phyloP scores from a whole-genome alignment of 306 rosid genomes.

The Rosa multiflora region DNA sequence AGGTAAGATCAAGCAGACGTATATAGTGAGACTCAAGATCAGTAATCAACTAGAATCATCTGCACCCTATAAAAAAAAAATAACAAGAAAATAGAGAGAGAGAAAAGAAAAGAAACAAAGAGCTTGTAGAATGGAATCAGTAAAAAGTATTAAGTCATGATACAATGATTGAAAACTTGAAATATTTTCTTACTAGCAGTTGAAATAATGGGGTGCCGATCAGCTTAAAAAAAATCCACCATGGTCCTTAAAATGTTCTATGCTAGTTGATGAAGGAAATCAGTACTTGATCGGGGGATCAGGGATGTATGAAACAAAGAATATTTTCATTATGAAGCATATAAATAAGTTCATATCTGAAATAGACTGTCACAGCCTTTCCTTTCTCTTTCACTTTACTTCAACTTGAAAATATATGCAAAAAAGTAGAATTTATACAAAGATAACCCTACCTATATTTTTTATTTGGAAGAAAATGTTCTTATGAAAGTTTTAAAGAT shows the following conservation, averaged over 20 bases:
- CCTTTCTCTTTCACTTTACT: background rate
- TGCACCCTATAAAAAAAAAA: background rate
- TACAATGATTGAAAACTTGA: constrained; percentile 1
- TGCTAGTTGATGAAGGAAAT: background rate
- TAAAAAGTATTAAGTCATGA: background rate
- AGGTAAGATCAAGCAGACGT: background rate
- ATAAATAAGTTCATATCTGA: background rate
- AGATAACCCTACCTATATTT: background rate
- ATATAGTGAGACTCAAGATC: background rate
- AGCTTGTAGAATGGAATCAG: background rate
- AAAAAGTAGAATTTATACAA: background rate
- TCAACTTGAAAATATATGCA: background rate
- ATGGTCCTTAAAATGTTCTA: background rate
- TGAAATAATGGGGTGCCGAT: background rate
- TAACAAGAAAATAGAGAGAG: background rate
- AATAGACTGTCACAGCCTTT: background rate
- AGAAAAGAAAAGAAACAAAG: background rate
- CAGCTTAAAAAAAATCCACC: background rate
- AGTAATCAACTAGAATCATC: background rate
- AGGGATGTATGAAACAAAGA: background rate
- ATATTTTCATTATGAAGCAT: background rate
- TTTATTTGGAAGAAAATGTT: background rate
- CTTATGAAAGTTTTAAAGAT: background rate
- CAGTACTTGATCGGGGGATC: background rate
- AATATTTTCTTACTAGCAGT: background rate